phyloP scores from a whole-genome alignment of 1,139 yeast genomes.

The Lodderomyces parapsilosis region DNA sequence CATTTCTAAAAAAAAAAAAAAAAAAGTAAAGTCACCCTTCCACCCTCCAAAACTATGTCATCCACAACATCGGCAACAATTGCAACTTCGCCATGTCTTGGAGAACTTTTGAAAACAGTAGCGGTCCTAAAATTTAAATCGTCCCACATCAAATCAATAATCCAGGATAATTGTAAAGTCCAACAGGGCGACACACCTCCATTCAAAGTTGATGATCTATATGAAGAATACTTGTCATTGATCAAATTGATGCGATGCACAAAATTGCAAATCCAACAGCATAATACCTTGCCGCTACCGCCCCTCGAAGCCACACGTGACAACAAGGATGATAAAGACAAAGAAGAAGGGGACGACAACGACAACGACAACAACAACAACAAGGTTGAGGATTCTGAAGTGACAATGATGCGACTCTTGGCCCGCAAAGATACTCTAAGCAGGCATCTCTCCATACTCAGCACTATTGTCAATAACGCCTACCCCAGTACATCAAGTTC shows the following conservation, averaged over 20 bases:
- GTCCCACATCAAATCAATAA: neutral
- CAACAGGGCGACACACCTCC: constrained; percentile 6
- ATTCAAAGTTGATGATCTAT: constrained; percentile 5
- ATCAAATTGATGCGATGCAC: neutral
- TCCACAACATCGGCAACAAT: neutral
- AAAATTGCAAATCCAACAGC: neutral
- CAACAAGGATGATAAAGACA: neutral
- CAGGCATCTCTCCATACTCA: neutral
- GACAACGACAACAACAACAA: neutral
- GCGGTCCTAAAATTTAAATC: neutral
- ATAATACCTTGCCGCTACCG: neutral
- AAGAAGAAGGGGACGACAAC: neutral
- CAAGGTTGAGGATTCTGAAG: neutral
- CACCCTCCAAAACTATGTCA: no score
- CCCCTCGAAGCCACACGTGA: neutral
- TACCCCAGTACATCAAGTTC: neutral
- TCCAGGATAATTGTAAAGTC: constrained; percentile 1
- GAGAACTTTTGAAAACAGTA: neutral
- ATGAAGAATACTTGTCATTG: neutral
- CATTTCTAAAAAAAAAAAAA: no score
- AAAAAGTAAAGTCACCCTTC: no score
- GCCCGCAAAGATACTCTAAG: neutral
- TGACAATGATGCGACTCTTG: neutral
- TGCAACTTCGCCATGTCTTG: neutral
- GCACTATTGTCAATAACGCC: neutral